phyloP scores from a whole-genome alignment of 1,284 basidiomycete species.

The Leccinum pachyderme region DNA sequence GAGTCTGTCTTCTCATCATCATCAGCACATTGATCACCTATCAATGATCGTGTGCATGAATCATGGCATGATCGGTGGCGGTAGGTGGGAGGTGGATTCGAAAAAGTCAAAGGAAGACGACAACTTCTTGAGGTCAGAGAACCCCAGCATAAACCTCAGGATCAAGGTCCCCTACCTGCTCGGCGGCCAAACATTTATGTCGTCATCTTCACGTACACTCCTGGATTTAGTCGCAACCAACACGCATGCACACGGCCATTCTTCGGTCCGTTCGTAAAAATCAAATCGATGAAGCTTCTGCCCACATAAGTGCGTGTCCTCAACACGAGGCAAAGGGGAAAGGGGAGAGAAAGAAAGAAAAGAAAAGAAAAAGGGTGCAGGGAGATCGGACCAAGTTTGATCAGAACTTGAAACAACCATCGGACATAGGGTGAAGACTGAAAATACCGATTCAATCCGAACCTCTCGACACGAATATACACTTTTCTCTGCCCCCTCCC shows the following conservation, averaged over 20 bases:
- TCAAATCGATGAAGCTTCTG: constrained; percentile 26
- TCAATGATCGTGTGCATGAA: not conserved
- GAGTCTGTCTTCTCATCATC: not conserved
- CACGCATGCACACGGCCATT: not conserved
- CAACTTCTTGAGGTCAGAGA: not conserved
- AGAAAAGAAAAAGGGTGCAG: not conserved
- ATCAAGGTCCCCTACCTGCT: not conserved
- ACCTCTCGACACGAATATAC: not conserved
- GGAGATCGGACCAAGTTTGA: not conserved
- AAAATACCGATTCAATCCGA: not conserved
- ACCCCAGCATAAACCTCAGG: not conserved
- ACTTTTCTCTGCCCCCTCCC: not conserved
- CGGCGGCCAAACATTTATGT: not conserved
- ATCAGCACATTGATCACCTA: not conserved
- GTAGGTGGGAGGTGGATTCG: not conserved
- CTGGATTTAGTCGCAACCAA: not conserved
- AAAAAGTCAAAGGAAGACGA: not conserved
- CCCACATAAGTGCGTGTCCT: not conserved
- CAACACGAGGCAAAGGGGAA: not conserved
- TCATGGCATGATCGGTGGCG: not conserved
- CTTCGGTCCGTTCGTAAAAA: constrained; percentile 11
- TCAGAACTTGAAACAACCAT: constrained; percentile 3
- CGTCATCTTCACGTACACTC: constrained; percentile 8
- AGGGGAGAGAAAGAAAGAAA: not conserved
- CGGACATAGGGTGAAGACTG: not conserved